Percentiles rank a stretch among this genome's conserved stretches.
Conservation (phyloP, 1,284 basidiomycete species). For the Heliocybe sulcata region DNA sequence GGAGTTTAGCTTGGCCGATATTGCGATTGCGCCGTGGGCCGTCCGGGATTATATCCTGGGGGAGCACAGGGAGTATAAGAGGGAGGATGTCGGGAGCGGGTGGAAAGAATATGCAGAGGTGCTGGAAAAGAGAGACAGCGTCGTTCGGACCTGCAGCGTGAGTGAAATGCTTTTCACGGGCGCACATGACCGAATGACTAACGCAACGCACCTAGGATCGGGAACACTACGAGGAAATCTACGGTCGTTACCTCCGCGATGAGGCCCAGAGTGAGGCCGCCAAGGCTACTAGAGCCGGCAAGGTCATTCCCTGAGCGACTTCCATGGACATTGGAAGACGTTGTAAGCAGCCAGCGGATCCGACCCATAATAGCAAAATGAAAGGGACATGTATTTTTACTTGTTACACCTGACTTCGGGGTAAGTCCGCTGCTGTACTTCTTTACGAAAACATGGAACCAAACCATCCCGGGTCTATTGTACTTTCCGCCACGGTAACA, state of each 20-base stretch:
- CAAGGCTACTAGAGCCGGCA: slow-evolving; percentile 46
- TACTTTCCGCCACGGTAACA: too few species aligned
- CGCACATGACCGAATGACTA: neutral
- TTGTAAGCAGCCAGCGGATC: too few species aligned
- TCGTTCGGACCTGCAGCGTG: slow-evolving; percentile 44
- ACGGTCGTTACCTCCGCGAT: slow-evolving; percentile 46
- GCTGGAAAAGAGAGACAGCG: slow-evolving; percentile 38
- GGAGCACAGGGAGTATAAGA: slow-evolving; percentile 42
- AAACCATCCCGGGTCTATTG: too few species aligned
- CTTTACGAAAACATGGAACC: too few species aligned
- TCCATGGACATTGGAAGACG: neutral
- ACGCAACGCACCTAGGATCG: slow-evolving; percentile 26
- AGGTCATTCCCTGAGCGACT: slow-evolving; percentile 32
- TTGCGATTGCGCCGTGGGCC: slow-evolving; percentile 54
- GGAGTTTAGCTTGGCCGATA: slow-evolving; percentile 49
- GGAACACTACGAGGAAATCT: slow-evolving; percentile 42
- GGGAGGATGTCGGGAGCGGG: slow-evolving; percentile 32
- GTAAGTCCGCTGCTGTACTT: too few species aligned
- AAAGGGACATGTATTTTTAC: neutral
- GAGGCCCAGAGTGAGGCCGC: slow-evolving; percentile 56
- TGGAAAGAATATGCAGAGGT: slow-evolving; percentile 41
- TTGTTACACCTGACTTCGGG: neutral
- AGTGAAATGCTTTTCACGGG: slow-evolving; percentile 13
- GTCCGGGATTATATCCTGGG: slow-evolving; percentile 38
- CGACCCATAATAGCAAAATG: neutral